Conservation (phyloP, 345 rosid genomes). For the Eutrema heterophyllum region DNA sequence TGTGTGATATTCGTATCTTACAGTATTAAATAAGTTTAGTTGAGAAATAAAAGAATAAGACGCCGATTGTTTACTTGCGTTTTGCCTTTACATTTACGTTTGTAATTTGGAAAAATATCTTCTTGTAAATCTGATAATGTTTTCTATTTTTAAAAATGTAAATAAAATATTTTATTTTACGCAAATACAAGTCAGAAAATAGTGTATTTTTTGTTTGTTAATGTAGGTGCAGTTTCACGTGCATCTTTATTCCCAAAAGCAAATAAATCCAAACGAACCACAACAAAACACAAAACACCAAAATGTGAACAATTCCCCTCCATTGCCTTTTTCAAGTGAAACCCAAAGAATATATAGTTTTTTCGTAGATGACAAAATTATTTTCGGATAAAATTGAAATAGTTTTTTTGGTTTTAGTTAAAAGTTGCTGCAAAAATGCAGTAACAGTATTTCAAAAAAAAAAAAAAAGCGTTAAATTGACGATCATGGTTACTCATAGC, state of each 20-base stretch:
- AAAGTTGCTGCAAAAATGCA: no score
- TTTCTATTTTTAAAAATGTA: no score
- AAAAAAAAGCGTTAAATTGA: no score
- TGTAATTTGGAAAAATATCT: no score
- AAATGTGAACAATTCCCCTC: background rate
- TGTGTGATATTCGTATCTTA: no score
- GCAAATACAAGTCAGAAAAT: background rate
- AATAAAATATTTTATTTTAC: no score
- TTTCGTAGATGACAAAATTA: no score
- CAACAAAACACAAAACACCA: background rate
- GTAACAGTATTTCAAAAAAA: no score
- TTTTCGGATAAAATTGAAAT: no score
- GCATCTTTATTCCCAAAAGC: background rate
- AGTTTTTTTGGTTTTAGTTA: background rate
- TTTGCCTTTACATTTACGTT: no score
- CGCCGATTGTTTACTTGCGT: background rate
- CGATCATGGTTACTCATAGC: no score
- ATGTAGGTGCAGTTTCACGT: background rate
- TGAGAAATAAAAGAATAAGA: background rate
- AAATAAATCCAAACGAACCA: background rate
- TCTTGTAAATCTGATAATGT: no score
- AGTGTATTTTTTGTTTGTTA: background rate
- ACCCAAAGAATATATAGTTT: background rate
- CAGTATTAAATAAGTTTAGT: background rate
- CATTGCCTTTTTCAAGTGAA: background rate